These are phyloP conservation scores for Spinellus fusiger DNA, from an alignment of 192 early-diverging fungal species.

Conservation along the genomic window DNA sequence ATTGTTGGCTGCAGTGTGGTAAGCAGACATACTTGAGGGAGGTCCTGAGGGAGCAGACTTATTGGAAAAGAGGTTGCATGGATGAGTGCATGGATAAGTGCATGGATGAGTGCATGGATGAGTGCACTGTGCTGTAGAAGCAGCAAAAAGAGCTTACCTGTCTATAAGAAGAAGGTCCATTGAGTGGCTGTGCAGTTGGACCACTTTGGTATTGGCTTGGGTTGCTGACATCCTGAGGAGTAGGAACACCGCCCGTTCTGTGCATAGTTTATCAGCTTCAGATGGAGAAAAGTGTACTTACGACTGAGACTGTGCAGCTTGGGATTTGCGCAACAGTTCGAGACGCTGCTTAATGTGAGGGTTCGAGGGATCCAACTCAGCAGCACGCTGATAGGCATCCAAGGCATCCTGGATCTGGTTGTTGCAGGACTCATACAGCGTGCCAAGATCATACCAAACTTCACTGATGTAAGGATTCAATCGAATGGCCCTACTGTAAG, in stretches of 20 bases:
- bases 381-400: conserved; percentile 91
- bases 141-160: conserved; percentile 7
- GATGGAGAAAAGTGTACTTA: not conserved
- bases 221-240: conserved; percentile 29
- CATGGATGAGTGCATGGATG: too few relatives aligned
- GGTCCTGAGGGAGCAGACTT: conserved; percentile 25
- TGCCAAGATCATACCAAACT: conserved; percentile 97
- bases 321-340: conserved; percentile 22
- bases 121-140: too few relatives aligned
- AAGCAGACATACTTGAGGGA: conserved; percentile 29
- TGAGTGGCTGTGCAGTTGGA: conserved; percentile 9
- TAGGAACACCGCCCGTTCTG: conserved; percentile 8
- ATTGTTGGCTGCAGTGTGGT: conserved; percentile 5
- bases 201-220: conserved; percentile 28
- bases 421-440: conserved; percentile 95
- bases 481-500: conserved; percentile 91
- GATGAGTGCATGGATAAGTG: too few relatives aligned
- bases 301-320: conserved; percentile 5
- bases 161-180: conserved; percentile 15
- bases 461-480: conserved; percentile 92
- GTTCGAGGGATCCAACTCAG: conserved; percentile 87
- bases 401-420: conserved; percentile 95
- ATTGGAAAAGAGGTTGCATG: not conserved
- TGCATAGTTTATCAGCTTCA: not conserved
- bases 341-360: conserved; percentile 32